phyloP scores from a whole-genome alignment of 768 basidiomycete species.

The Boletus speciosus region DNA sequence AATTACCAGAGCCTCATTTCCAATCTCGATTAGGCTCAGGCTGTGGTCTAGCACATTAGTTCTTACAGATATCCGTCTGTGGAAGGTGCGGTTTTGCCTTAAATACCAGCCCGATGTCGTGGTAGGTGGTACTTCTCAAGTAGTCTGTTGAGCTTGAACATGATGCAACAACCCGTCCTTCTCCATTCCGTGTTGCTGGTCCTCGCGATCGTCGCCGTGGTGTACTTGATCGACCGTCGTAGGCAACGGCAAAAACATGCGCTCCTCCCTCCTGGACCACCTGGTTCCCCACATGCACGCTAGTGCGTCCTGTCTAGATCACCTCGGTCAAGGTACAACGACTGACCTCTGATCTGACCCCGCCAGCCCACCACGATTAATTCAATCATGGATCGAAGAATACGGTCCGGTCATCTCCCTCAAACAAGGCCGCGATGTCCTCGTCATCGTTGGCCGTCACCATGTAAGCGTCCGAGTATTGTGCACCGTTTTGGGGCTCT shows the following conservation, averaged over 20 bases:
- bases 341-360: not conserved
- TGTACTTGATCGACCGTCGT: constrained; percentile 6
- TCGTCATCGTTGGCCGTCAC: constrained; percentile 26
- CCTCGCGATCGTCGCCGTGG: not conserved
- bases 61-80: not conserved
- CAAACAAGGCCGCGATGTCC: constrained; percentile 22
- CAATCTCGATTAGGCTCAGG: not conserved
- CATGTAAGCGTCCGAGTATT: not conserved
- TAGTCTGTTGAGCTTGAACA: not conserved
- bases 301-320: constrained; percentile 8
- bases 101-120: not conserved
- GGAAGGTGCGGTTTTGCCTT: not conserved
- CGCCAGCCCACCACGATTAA: constrained; percentile 14
- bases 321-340: too few species aligned
- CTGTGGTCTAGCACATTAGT: not conserved
- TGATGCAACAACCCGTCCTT: too few species aligned
- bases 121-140: not conserved
- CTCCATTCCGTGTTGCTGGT: not conserved
- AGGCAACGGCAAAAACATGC: constrained; percentile 6
- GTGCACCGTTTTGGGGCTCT: not conserved
- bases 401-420: constrained; percentile 28
- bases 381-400: constrained; percentile 24
- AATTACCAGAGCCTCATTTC: not conserved
- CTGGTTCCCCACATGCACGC: constrained; percentile 18
- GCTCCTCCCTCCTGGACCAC: constrained; percentile 19